These are phyloP conservation scores for Nepenthes gracilis DNA, from an alignment of 148 eudicot species.

Conservation along the genomic window DNA sequence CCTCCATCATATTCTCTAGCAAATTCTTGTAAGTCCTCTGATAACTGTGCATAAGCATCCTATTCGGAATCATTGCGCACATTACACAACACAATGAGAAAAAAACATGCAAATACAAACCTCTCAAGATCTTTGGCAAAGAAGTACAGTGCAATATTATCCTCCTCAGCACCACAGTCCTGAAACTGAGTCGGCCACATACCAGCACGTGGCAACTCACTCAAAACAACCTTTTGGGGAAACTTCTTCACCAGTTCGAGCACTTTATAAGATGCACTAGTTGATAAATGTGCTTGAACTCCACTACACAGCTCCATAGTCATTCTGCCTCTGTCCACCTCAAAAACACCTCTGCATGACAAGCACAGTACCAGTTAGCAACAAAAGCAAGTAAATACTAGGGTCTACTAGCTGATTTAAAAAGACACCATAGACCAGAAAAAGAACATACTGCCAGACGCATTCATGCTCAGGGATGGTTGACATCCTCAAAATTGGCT, in stretches of 20 bases:
- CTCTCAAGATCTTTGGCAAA: slow-evolving; percentile 86
- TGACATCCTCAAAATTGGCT: slow-evolving; percentile 27
- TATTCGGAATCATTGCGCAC: neutral
- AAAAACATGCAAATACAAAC: slow-evolving; percentile 13
- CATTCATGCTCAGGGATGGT: slow-evolving; percentile 76
- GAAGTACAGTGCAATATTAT: slow-evolving; percentile 74
- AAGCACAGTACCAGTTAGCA: neutral
- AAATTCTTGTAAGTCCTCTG: slow-evolving; percentile 63
- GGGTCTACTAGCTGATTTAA: neutral
- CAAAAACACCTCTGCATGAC: slow-evolving; percentile 78
- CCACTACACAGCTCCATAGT: slow-evolving; percentile 43
- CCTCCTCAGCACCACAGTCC: slow-evolving; percentile 57
- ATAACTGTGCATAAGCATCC: slow-evolving; percentile 44
- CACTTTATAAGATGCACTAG: slow-evolving; percentile 66
- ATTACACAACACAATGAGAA: neutral
- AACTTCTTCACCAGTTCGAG: slow-evolving; percentile 57
- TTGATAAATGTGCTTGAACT: slow-evolving; percentile 87
- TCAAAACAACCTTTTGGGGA: slow-evolving; percentile 39
- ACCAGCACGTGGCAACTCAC: slow-evolving; percentile 66
- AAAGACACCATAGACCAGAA: slow-evolving; percentile 5
- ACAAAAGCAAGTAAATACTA: neutral
- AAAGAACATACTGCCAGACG: slow-evolving; percentile 77
- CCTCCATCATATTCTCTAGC: slow-evolving; percentile 68
- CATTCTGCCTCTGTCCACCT: slow-evolving; percentile 50
- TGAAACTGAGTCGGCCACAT: slow-evolving; percentile 88